A percentile compares a stretch with the other conserved stretches of the same genome.
These are phyloP conservation scores for Neophaeococcomyces mojaviensis DNA, from an alignment of 2,329 filamentous ascomycete genomes.

Conservation along the genomic window DNA sequence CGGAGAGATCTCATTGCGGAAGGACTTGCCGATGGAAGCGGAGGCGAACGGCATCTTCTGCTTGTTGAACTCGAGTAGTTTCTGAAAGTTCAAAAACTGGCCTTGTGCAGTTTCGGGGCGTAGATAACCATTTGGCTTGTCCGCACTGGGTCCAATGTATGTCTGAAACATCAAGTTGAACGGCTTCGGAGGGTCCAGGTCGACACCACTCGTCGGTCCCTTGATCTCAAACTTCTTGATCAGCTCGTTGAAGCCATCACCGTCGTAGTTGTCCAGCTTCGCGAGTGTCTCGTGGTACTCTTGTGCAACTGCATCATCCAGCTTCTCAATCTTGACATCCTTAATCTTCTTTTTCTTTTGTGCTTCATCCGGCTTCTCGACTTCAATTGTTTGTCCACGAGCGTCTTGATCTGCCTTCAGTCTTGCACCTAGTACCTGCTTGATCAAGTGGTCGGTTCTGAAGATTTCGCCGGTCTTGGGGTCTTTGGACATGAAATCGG, in stretches of 20 bases:
- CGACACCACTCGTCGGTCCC: conserved; percentile 72
- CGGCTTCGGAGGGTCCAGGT: conserved; percentile 71
- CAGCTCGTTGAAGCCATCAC: conserved; percentile 73
- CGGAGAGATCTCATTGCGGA: conserved; percentile 96
- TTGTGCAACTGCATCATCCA: conserved; percentile 75
- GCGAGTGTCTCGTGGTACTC: conserved; percentile 91
- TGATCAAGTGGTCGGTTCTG: conserved; percentile 90
- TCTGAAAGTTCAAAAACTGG: conserved; percentile 94
- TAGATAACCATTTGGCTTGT: conserved; percentile 68
- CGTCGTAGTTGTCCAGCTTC: conserved; percentile 91
- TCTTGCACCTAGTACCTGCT: conserved; percentile 81
- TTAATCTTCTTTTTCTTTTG: conserved; percentile 87
- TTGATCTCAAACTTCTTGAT: conserved; percentile 88
- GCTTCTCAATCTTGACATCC: conserved; percentile 68
- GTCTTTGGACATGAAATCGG: conserved; percentile 99
- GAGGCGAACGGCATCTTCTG: conserved; percentile 94
- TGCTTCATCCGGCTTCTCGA: conserved; percentile 67
- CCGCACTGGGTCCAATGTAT: conserved; percentile 84
- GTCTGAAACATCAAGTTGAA: conserved; percentile 99
- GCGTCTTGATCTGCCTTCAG: conserved; percentile 89
- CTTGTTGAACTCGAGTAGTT: conserved; percentile 94
- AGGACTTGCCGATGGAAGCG: conserved; percentile 94
- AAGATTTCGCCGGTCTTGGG: conserved; percentile 96
- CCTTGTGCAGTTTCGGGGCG: conserved; percentile 95
- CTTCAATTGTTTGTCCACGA: conserved; percentile 62